Conservation (phyloP, 2,329 filamentous ascomycete genomes). For the Trichoderma atrobrunneum region DNA sequence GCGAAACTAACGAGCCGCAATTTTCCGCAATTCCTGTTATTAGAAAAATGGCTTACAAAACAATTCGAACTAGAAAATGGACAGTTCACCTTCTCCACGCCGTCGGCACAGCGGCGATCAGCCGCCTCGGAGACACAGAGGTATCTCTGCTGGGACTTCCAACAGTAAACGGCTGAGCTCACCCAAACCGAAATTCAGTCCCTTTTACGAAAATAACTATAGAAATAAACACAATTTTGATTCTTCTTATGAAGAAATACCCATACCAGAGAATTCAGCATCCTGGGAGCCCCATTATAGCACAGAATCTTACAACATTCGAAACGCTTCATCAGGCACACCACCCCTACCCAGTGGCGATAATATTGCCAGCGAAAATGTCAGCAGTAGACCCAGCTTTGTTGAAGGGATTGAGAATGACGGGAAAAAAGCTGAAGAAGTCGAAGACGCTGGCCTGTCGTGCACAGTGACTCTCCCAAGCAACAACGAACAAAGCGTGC, state of each 20-base stretch:
- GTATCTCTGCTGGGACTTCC: not conserved
- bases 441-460: not conserved
- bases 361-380: no score
- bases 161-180: not conserved
- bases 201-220: not conserved
- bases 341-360: not conserved
- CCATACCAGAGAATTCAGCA: not conserved
- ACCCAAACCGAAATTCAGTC: not conserved
- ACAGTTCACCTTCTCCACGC: not conserved
- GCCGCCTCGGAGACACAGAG: not conserved
- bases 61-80: not conserved
- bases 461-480: not conserved
- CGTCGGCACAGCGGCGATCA: not conserved
- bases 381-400: not conserved
- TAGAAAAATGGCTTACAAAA: not conserved
- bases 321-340: not conserved
- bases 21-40: rapidly evolving
- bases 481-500: not conserved
- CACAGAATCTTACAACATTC: not conserved
- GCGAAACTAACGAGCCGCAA: not conserved
- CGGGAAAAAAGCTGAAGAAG: not conserved
- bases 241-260: not conserved
- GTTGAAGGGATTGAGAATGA: not conserved
- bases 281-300: not conserved
- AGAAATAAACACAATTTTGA: not conserved